These are phyloP conservation scores for Aspergillus steynii DNA, from an alignment of 495 filamentous ascomycete species.

Conservation along the genomic window DNA sequence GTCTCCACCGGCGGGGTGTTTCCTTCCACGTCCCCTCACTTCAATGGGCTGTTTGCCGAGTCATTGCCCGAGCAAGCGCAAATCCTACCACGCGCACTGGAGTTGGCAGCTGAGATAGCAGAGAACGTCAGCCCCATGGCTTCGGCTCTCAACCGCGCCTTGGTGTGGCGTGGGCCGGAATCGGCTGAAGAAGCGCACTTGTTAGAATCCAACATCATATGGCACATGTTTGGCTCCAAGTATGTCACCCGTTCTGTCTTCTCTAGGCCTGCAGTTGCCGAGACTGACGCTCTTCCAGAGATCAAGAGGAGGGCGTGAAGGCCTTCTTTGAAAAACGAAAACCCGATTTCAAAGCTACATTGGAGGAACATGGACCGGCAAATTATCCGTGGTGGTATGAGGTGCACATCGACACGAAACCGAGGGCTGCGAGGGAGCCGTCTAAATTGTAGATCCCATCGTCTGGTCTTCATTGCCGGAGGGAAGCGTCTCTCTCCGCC, in stretches of 20 bases:
- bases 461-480: neutral
- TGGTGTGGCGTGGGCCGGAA: constrained; percentile 59
- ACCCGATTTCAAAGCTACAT: constrained; percentile 48
- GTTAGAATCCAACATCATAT: constrained; percentile 57
- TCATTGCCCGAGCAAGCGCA: constrained; percentile 46
- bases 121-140: constrained; percentile 57
- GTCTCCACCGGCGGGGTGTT: constrained; percentile 38
- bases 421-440: constrained; percentile 19
- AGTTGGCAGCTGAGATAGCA: constrained; percentile 58
- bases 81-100: constrained; percentile 56
- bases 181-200: constrained; percentile 59
- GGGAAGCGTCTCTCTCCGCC: neutral
- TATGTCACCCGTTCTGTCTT: constrained; percentile 16
- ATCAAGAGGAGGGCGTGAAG: constrained; percentile 49
- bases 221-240: constrained; percentile 52
- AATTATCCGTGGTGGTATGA: constrained; percentile 36
- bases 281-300: constrained; percentile 22
- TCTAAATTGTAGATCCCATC: constrained; percentile 30
- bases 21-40: constrained; percentile 32
- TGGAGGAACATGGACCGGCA: constrained; percentile 28
- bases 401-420: constrained; percentile 26
- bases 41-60: constrained; percentile 58
- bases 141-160: constrained; percentile 55
- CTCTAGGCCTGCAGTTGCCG: neutral
- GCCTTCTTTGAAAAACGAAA: constrained; percentile 52